A percentile compares a stretch with the other conserved stretches of the same genome.
phyloP scores from a whole-genome alignment of 768 basidiomycete species.

The Boletus insuetus region DNA sequence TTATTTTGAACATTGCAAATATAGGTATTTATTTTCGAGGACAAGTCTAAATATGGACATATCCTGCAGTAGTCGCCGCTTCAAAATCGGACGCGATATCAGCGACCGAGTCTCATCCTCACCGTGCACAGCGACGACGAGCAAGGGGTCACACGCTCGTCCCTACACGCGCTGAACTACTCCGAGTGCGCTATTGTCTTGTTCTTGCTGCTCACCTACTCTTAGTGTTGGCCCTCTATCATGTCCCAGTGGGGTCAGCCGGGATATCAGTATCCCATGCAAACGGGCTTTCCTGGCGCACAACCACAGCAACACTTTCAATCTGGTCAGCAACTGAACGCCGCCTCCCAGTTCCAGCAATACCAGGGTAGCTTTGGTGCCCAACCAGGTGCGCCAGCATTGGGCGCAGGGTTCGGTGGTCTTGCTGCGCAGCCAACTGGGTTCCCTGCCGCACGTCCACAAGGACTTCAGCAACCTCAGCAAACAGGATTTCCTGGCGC shows the following conservation, averaged over 20 bases:
- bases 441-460: constrained; percentile 36
- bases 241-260: constrained; percentile 82
- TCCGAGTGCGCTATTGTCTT: neutral
- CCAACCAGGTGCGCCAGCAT: constrained; percentile 24
- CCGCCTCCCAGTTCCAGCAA: constrained; percentile 40
- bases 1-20: neutral
- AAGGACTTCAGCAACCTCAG: constrained; percentile 44
- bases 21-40: neutral
- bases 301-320: constrained; percentile 49
- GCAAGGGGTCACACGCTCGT: neutral
- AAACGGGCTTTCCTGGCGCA: constrained; percentile 57
- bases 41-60: constrained; percentile 11
- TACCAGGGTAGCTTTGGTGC: constrained; percentile 35
- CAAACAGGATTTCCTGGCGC: constrained; percentile 41
- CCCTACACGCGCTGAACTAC: neutral
- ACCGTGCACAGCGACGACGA: neutral
- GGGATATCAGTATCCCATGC: constrained; percentile 70
- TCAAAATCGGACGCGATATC: constrained; percentile 14
- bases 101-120: neutral
- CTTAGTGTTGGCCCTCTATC: constrained; percentile 14
- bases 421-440: constrained; percentile 65
- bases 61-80: constrained; percentile 8
- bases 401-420: constrained; percentile 36
- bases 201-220: neutral
- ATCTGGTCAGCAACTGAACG: constrained; percentile 32